phyloP scores from a whole-genome alignment of 306 rosid genomes.

The Urtica urens region DNA sequence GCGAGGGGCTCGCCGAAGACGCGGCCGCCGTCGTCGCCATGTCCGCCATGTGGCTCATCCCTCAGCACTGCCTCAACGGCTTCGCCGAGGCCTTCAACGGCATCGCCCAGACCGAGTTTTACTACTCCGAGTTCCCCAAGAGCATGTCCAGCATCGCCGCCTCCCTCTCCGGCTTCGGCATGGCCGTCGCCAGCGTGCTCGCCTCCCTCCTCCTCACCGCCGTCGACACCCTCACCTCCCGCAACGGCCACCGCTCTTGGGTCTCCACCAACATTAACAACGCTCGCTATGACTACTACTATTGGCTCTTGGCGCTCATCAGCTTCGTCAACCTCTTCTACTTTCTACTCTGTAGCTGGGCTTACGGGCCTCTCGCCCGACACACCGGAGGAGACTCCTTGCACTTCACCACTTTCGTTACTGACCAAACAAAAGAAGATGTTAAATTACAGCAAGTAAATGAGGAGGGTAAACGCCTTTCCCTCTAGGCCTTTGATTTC shows the following conservation, averaged over 20 bases:
- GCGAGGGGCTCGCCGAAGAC: slow-evolving; percentile 20
- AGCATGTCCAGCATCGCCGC: slow-evolving; percentile 61
- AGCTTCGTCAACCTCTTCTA: slow-evolving; percentile 26
- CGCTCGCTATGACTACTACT: slow-evolving; percentile 45
- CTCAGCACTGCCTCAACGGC: slow-evolving; percentile 35
- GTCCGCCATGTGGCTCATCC: slow-evolving; percentile 62
- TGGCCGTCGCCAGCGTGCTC: slow-evolving; percentile 37
- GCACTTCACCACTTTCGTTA: neutral
- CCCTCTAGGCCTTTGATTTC: neutral
- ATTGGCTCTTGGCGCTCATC: slow-evolving; percentile 41
- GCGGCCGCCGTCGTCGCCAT: slow-evolving; percentile 35
- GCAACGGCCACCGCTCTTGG: slow-evolving; percentile 49
- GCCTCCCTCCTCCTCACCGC: slow-evolving; percentile 33
- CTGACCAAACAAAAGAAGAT: slow-evolving; percentile 11
- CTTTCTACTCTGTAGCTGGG: slow-evolving; percentile 45
- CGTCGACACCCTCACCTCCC: slow-evolving; percentile 34
- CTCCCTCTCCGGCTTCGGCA: slow-evolving; percentile 33
- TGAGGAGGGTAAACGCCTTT: slow-evolving; percentile 13
- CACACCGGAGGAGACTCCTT: slow-evolving; percentile 3
- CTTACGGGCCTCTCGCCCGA: slow-evolving; percentile 43
- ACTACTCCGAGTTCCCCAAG: slow-evolving; percentile 54
- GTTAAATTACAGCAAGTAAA: slow-evolving; percentile 2
- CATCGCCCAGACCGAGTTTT: slow-evolving; percentile 55
- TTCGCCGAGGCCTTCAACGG: slow-evolving; percentile 51
- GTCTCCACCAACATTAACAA: slow-evolving; percentile 37